Base-by-base conservation (phyloP, 176 grass and related monocot species). In the Aegilops umbellulata region DNA sequence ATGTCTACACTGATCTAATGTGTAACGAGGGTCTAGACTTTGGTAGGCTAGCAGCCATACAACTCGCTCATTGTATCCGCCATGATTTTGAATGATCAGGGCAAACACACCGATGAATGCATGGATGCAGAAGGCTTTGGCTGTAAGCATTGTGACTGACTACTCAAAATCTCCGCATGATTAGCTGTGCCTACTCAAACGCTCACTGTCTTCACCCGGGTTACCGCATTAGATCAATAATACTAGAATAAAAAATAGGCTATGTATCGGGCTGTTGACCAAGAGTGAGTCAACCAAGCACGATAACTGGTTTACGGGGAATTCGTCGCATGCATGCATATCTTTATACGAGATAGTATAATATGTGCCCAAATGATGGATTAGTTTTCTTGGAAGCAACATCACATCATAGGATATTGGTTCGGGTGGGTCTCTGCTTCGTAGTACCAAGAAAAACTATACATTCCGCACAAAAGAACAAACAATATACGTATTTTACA, bases 241-340 rank as follows among this genome's bases (percentile, higher is more conserved):
- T 70, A n/a, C 68, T 10, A 16, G 15, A 2, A 70, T 70, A 20
- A 39, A 7, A 32, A 10, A 51, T 4, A 8, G 29, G 8, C 8
- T 69, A 36, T 71, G 2, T 69, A 11, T 71, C 5, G 3, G 35
- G 35, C 1, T 24, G 68, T 44, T 73, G 69, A 73, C 2, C 22
- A 47, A 74, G 70, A 47, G 38, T 47, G 70, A 26, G 39, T 74
- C 23, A 76, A 76, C 73, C 73, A 20, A 76, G 20, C 73, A 76
- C 73, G 1, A 71, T 6, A 22, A 34, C 7, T 8, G 16, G 49
- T 55, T 55, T 19, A 19, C 1, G 51, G 5, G 49, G 51, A 55
- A 55, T 20, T 7, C 17, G 2, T 20, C 17, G 6, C 51, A 55
- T 55, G 16, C 51, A 55, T 55, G 16, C 38, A 36, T 0, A 35